Evolutionary conservation across 1,284 basidiomycete species (phyloP), one percentile per base, ranked within the genome.

Genomic region (Wolfiporia cocos): DNA sequence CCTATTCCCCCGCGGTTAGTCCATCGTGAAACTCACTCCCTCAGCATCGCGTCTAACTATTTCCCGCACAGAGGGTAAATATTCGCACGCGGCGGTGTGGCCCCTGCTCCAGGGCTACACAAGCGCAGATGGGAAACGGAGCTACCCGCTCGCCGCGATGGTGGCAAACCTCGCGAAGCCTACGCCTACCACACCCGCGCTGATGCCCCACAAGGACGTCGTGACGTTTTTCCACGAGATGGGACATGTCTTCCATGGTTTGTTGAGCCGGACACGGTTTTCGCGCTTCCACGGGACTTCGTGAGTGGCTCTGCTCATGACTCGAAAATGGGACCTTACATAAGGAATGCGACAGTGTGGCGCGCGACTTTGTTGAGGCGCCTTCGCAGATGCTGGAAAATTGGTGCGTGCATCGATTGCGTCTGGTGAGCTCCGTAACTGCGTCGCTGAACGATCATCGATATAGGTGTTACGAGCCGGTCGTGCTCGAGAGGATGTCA

Each of bases 301-400:
- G 74, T 75, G 38, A 19, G 60, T 36, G 19, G 23, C 19, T 41
- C 6, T 7, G 30, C 7, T 34, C 21, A 23, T 12, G 9, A 12
- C 21, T 12, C 21, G 11, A 7, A n/a, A 20, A 17, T 17, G 18
- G 11, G 21, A 33, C 3, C 10, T 20, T n/a, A 41, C 4, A 24
- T 38, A 17, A 24, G 21, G 24, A 11, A 21, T 29, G 18, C 20
- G 41, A 12, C 50, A 77, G 74, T 32, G 86, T 89, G 26, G 84
- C 83, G 1, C 60, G 83, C 12, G 90, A 93, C 64, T 93, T 92
- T 51, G 88, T 89, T 5, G 89, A 92, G 63, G 86, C 87, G 0
- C 90, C 88, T 0, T 85, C 81, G 15, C 88, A 92, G 65, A 92
- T 92, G 90, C 68, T 92, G 46, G 91, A 93, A 65, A 90, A 92